A percentile compares a stretch with the other conserved stretches of the same genome.
Evolutionary conservation across 257 asterid genomes (phyloP).

Genomic region (Capsicum rhomboideum): DNA sequence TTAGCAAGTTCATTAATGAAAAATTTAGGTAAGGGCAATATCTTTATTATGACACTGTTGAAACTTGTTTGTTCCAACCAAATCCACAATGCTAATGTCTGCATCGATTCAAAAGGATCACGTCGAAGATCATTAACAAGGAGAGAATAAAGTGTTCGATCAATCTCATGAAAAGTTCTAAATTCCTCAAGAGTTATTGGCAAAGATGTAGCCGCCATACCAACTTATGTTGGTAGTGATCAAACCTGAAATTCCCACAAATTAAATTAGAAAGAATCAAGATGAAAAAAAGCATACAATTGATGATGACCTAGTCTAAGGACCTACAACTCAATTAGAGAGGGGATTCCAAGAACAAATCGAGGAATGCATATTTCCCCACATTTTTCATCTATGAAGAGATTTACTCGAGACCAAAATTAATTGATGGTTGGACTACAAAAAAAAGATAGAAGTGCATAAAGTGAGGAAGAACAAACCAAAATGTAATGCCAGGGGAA

Average conservation of each 20-base stretch:
- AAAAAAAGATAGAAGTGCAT: neutral
- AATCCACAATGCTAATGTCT: constrained; percentile 48
- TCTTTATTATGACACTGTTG: constrained; percentile 14
- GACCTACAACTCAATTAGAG: neutral
- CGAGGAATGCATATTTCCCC: neutral
- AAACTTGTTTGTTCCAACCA: constrained; percentile 41
- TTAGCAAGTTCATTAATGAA: constrained; percentile 33
- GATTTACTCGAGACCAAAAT: neutral
- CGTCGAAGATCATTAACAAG: constrained; percentile 42
- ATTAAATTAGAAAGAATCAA: neutral
- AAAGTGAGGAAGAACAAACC: neutral
- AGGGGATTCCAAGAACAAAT: neutral
- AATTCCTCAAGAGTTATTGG: constrained; percentile 20
- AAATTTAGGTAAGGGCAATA: constrained; percentile 20
- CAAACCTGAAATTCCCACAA: constrained; percentile 17
- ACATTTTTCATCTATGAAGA: neutral
- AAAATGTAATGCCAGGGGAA: neutral
- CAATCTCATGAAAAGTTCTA: constrained; percentile 32
- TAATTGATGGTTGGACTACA: neutral
- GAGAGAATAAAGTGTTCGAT: constrained; percentile 37
- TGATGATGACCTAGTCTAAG: neutral
- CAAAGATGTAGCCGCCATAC: constrained; percentile 18
- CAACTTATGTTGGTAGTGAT: neutral
- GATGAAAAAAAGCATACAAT: neutral
- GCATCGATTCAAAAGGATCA: constrained; percentile 39